A percentile compares a stretch with the other conserved stretches of the same genome.
These are phyloP conservation scores for Oenanthe javanica DNA, from an alignment of 140 eudicot species.

Conservation along the genomic window DNA sequence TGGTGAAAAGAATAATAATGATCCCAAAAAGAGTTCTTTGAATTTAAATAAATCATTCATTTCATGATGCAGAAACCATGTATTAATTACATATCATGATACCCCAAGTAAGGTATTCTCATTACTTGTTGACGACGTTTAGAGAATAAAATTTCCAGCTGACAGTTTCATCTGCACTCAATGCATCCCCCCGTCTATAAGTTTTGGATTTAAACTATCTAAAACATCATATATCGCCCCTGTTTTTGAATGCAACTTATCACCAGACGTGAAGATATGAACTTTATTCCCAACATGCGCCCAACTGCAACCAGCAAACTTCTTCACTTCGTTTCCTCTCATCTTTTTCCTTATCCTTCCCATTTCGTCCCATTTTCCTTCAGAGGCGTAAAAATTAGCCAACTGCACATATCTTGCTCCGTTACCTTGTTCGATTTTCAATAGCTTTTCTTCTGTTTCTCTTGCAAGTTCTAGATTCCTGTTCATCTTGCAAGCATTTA, in stretches of 20 bases:
- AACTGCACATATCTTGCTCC: constrained; percentile 80
- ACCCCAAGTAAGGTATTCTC: not conserved
- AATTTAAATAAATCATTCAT: not conserved
- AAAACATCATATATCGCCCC: constrained; percentile 36
- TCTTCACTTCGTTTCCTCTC: constrained; percentile 77
- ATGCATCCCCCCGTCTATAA: not conserved
- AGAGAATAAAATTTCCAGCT: not conserved
- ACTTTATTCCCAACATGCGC: constrained; percentile 47
- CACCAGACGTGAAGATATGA: constrained; percentile 59
- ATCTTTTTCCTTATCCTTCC: constrained; percentile 81
- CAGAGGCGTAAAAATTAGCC: constrained; percentile 74
- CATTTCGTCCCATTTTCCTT: constrained; percentile 74
- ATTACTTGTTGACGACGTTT: not conserved
- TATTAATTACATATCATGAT: not conserved
- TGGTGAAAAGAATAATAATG: not conserved
- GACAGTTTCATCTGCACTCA: not conserved
- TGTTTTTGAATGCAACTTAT: constrained; percentile 35
- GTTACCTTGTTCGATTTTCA: constrained; percentile 40
- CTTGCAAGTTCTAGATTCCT: constrained; percentile 57
- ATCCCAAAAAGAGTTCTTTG: not conserved
- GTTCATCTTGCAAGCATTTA: constrained; percentile 61
- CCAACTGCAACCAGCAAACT: constrained; percentile 87
- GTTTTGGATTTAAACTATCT: constrained; percentile 33
- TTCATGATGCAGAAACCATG: not conserved
- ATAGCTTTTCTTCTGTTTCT: constrained; percentile 45